These are phyloP conservation scores for Prinsepia uniflora DNA, from an alignment of 306 rosid species.

Conservation along the genomic window DNA sequence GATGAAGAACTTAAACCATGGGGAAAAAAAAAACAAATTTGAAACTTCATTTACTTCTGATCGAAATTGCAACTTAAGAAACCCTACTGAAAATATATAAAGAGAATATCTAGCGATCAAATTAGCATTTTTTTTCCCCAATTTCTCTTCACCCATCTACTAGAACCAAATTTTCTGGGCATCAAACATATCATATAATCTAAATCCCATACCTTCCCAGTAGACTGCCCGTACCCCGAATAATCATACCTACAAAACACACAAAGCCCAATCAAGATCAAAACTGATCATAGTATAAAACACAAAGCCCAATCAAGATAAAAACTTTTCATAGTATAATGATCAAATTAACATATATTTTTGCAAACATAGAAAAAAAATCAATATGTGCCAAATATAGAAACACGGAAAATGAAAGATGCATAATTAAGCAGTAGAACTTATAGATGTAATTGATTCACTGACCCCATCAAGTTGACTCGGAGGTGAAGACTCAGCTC, in stretches of 20 bases:
- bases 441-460: neutral
- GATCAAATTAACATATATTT: no score
- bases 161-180: neutral
- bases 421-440: neutral
- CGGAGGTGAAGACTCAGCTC: constrained; percentile 83
- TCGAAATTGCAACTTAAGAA: neutral
- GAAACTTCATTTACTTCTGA: neutral
- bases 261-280: constrained; percentile 5
- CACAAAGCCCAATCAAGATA: neutral
- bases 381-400: neutral
- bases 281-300: neutral
- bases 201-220: constrained; percentile 74
- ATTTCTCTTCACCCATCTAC: neutral
- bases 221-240: constrained; percentile 82
- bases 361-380: neutral
- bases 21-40: neutral
- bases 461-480: constrained; percentile 84
- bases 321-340: neutral
- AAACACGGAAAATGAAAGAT: neutral
- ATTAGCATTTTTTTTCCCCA: neutral
- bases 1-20: neutral
- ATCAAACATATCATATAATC: neutral
- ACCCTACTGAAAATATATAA: neutral
- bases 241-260: constrained; percentile 66
- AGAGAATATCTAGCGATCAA: neutral